Evolutionary conservation across 139 green algal genomes (phyloP).

Genomic region (Parachlorella kessleri): DNA sequence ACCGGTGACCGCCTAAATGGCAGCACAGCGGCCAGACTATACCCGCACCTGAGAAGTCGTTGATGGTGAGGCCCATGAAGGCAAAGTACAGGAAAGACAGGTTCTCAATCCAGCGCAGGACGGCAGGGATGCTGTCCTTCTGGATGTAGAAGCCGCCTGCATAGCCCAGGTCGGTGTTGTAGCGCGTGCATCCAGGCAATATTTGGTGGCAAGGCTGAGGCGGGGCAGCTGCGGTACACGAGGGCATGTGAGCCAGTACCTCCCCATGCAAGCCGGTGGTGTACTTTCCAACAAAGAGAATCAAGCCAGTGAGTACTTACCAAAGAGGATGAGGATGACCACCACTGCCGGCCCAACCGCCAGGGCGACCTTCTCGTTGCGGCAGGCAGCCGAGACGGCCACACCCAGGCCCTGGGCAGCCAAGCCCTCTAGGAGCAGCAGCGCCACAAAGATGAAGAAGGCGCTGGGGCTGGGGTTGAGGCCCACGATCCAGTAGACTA

Average conservation of each 20-base stretch:
- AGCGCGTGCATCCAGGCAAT: too few relatives aligned
- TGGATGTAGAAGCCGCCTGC: conserved; percentile 63
- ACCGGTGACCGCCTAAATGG: too few relatives aligned
- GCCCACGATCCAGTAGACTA: conserved; percentile 28
- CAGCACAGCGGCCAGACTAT: too few relatives aligned
- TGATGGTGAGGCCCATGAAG: conserved; percentile 49
- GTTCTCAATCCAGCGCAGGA: conserved; percentile 30
- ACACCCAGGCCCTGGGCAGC: conserved; percentile 26
- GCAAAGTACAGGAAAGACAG: conserved; percentile 41
- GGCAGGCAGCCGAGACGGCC: conserved; percentile 7
- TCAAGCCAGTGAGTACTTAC: too few relatives aligned
- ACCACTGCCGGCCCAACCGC: conserved; percentile 48
- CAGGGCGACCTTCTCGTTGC: conserved; percentile 31
- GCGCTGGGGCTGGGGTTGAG: conserved; percentile 40
- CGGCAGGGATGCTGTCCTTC: conserved; percentile 40
- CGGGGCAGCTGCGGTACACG: too few relatives aligned
- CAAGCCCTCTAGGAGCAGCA: conserved; percentile 41
- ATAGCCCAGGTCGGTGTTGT: too few relatives aligned
- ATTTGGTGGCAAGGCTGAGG: too few relatives aligned
- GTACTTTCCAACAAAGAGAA: too few relatives aligned
- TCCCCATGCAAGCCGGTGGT: too few relatives aligned
- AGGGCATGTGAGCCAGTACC: too few relatives aligned
- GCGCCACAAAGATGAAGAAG: conserved; percentile 54
- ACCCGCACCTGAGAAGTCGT: conserved; percentile 58
- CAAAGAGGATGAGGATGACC: conserved; percentile 21